Evolutionary conservation across 495 filamentous ascomycete species (phyloP), one percentile per base, ranked within the genome.

Genomic region (Articulospora tetracladia): DNA sequence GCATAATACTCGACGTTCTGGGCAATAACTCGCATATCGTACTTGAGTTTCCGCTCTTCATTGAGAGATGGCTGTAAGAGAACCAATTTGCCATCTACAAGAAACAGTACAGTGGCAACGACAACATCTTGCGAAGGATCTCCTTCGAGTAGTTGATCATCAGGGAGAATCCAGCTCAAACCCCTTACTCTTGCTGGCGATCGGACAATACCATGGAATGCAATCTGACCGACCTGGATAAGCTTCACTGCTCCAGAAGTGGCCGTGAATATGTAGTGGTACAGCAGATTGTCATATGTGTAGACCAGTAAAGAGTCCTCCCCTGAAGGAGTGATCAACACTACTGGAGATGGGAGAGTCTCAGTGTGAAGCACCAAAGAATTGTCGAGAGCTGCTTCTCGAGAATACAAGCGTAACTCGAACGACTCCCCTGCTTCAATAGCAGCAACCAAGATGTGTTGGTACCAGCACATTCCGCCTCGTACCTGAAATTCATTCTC

Each of bases 381-480:
- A 61, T 82, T 86, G 56, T 91, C 86, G n/a, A 99, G 78, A 17
- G 85, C 75, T 24, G 86, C 77, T 70, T 98, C 95, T 53, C 95
- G 83, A 1, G 94, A 97, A 73, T 92, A 98, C 39, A 98, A 78
- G 26, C 95, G 92, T 27, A 99, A 74, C 82, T 97, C 89, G 68
- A 92, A 92, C 20, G 85, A 84, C 60, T 85, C 84, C 63, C 90
- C 88, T 49, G 85, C 84, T 70, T 98, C 95, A 28, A 96, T 86
- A n/a, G 93, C 91, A 44, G 92, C 92, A 58, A 99, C 90, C 19
- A 99, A 74, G 23, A 98, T 90, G 71, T 99, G 95, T 57, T 95
- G 93, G 67, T 93, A 91, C 95, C 95, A 99, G 66, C 92, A 97
- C 92, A 99, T 96, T 0, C 95, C 95, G 23, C 95, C 95, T 61